Evolutionary conservation across 2,329 filamentous ascomycete species (phyloP).

Genomic region (Ascochyta fabae): DNA sequence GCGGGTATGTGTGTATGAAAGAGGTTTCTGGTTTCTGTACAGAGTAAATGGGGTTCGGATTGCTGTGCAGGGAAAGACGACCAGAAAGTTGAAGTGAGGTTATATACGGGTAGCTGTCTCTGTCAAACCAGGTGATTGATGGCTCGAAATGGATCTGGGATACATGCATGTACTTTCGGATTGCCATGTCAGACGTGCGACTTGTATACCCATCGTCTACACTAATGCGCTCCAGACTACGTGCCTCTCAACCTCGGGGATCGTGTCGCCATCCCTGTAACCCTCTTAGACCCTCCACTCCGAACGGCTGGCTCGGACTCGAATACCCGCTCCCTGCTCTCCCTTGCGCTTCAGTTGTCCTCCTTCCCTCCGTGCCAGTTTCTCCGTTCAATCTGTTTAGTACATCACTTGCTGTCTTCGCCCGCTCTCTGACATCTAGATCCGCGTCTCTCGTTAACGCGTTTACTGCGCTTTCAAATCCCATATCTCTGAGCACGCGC

Average conservation of each 20-base stretch:
- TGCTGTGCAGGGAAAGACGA: too few relatives aligned
- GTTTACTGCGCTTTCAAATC: slow-evolving; percentile 70
- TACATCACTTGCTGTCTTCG: slow-evolving; percentile 79
- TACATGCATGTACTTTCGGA: too few relatives aligned
- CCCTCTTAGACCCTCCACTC: slow-evolving; percentile 19
- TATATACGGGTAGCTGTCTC: too few relatives aligned
- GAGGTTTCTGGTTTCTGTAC: too few relatives aligned
- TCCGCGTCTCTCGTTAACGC: slow-evolving; percentile 71
- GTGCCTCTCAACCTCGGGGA: slow-evolving; percentile 16
- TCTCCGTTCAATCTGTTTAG: slow-evolving; percentile 34
- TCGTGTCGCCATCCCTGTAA: slow-evolving; percentile 28
- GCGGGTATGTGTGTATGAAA: too few relatives aligned
- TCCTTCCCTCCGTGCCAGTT: neutral
- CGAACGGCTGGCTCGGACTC: slow-evolving; percentile 11
- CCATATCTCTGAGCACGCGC: slow-evolving; percentile 71
- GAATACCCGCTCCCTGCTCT: slow-evolving; percentile 12
- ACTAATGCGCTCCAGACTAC: too few relatives aligned
- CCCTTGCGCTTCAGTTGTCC: neutral
- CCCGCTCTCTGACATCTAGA: slow-evolving; percentile 81
- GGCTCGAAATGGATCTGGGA: too few relatives aligned
- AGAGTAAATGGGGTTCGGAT: too few relatives aligned
- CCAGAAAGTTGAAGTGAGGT: too few relatives aligned
- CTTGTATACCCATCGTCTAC: too few relatives aligned
- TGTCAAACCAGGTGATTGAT: too few relatives aligned
- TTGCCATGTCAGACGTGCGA: too few relatives aligned